Evolutionary conservation across 805 yeast genomes (phyloP), one percentile per base, ranked within the genome.

Genomic region (Barnettozyma populi): DNA sequence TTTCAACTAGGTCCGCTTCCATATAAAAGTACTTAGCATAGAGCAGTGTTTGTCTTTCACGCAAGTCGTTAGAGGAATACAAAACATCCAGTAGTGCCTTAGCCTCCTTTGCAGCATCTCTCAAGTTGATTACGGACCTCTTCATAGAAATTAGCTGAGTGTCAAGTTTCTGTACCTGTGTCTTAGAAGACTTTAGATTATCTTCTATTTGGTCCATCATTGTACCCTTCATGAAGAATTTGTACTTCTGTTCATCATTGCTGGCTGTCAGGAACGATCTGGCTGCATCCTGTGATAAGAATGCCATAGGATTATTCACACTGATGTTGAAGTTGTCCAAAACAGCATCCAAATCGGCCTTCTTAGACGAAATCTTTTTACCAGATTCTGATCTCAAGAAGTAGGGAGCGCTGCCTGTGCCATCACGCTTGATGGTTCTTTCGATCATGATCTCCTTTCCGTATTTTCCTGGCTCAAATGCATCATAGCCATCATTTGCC

Each of bases 251-350:
- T 32, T 72, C 73, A 50, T 87, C 85, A 5, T 87, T 75, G 5
- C 94, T 80, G 29, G 83, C 79, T 1, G 95, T 85, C 52, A 94
- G 68, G 61, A 94, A 94, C 14, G 90, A 85, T 55, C 96, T 79
- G 2, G 99, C 98, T 51, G 84, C 86, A 56, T 94, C 97, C 64
- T 94, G 99, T 1, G 96, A 88, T 43, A 94, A 71, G 59, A 94
- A 86, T 2, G 96, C 86, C 78, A 94, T 79, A 6, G 97, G 97
- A 57, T 94, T 94, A 57, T 82, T 90, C 23, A 94, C 84, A 6
- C 87, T 82, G 38, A 92, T 82, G 40, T 84, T 81, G 60, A 84
- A 89, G 52, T 75, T 77, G 53, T 78, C 81, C 41, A 90, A 66
- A 3, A 94, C 82, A 5, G 75, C 76, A 53, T 80, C 88, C 27